Base-by-base conservation (phyloP, 441 rosid species). In the Melastoma candidum region DNA sequence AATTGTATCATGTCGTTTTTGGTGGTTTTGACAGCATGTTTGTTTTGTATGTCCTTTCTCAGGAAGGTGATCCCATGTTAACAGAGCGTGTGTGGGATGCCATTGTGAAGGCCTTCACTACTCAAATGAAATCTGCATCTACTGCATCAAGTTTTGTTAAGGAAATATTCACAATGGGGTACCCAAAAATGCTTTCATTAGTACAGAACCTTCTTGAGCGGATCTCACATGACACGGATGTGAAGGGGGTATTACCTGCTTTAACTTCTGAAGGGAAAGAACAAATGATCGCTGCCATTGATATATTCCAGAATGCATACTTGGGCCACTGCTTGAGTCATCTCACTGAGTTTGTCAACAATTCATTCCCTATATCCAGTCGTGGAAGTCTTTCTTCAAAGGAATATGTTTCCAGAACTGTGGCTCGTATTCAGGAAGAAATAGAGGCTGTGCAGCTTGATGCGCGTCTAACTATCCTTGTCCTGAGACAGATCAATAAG, bases 61-160 rank as follows among this genome's bases (percentile, higher is more conserved):
- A 93, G 97, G 99, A 87, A 48, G 89, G 84, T 36, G 97, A 90
- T 75, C 60, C 77, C 57, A 64, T 90, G 85, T 60, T 85, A 66
- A 83, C 97, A 0, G 95, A 84, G 66, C 75, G 95, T 63, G 92
- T 94, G 48, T 94, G 99, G 99, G 99, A 87, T 68, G 95, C 96
- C 44, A 69, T 90, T 59, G 89, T 89, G 68, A 90, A 90, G 69
- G 84, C 92, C 13, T 87, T 90, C 79, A 79, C 94, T 11, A 80
- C 58, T 65, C 99, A 90, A 67, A 83, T 89, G 94, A 94, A 90
- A 68, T 84, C 96, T 63, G 90, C 94, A 58, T 94, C 77, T 73
- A 85, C 96, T 43, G 96, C 96, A 26, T 94, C 99, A 65, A 90
- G 95, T 73, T 94, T 87, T 72, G 97, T 94, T 11, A 94, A 90